Evolutionary conservation across 1,139 yeast genomes (phyloP), one percentile per base, ranked within the genome.

Genomic region (Blastobotrys malaysiensis): DNA sequence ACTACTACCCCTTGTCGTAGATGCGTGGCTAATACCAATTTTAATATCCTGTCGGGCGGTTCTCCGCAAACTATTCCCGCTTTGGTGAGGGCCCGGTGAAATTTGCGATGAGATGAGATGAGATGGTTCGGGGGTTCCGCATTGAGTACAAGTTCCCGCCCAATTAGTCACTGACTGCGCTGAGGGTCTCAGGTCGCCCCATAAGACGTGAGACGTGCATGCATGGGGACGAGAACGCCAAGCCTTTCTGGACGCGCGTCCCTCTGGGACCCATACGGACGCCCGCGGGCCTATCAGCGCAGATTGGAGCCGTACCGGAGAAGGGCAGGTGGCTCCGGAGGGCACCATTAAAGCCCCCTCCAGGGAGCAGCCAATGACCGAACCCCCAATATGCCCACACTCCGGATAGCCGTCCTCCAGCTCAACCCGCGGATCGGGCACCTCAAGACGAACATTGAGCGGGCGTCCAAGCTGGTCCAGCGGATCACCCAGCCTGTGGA

Each of bases 401-500:
- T 82, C 39, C 75, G 80, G 55, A 75, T 88, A 5, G 95, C 91
- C 0, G 76, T 83, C 18, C 74, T 88, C 2, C 96, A 88, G 64
- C 68, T 84, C 53, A 86, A 84, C 62, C 87, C 95, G 0, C 67
- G 75, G 20, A 70, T 87, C 0, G 93, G 90, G 1, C 76, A 78
- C 47, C 65, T 85, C 1, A 79, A 78, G 46, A 75, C 76, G 45
- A 88, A 87, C 63, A 73, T 79, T 7, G 66, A 70, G 6, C 74
- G 78, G 49, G 83, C 87, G 9, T 66, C 71, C 18, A 52, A 59
- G n/a, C 66, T 82, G 27, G 65, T 80, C 16, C 70, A 70, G 7
- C 54, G 61, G 20, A 62, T 67, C 57, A 59, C 31, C 13, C 46
- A 51, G 44, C 59, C 57, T 14, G 50, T 64, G 5, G 69, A 88